phyloP scores from a whole-genome alignment of 768 basidiomycete species.

The Serendipita sp. region DNA sequence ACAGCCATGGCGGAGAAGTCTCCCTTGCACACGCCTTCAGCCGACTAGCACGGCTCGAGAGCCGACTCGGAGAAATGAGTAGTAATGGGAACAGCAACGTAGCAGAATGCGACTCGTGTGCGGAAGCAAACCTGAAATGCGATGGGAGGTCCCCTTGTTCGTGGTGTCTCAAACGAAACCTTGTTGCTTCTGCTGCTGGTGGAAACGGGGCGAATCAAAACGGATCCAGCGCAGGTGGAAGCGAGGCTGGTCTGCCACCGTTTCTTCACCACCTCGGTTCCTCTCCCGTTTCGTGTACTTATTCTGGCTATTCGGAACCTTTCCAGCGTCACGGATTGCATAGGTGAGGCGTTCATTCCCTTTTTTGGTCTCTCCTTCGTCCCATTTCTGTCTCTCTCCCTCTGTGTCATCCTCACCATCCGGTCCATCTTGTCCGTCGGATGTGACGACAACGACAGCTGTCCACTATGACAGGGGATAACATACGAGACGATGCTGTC shows the following conservation, averaged over 20 bases:
- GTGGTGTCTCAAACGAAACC: not conserved
- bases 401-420: not conserved
- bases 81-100: too few species aligned
- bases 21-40: not conserved
- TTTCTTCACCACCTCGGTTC: not conserved
- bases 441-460: not conserved
- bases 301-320: not conserved
- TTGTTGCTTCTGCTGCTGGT: not conserved
- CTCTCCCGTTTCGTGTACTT: not conserved
- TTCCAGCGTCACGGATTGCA: not conserved
- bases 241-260: not conserved
- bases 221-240: not conserved
- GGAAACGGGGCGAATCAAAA: not conserved
- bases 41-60: not conserved
- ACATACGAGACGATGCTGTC: too few species aligned
- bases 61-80: not conserved
- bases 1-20: not conserved
- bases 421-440: not conserved
- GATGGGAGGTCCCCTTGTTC: not conserved
- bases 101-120: not conserved
- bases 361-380: not conserved
- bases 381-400: not conserved
- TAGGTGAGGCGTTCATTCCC: not conserved
- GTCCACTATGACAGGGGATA: too few species aligned
- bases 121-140: constrained; percentile 1